These are phyloP conservation scores for Chloris gayana DNA, from an alignment of 176 grass and related monocot species.

Conservation along the genomic window DNA sequence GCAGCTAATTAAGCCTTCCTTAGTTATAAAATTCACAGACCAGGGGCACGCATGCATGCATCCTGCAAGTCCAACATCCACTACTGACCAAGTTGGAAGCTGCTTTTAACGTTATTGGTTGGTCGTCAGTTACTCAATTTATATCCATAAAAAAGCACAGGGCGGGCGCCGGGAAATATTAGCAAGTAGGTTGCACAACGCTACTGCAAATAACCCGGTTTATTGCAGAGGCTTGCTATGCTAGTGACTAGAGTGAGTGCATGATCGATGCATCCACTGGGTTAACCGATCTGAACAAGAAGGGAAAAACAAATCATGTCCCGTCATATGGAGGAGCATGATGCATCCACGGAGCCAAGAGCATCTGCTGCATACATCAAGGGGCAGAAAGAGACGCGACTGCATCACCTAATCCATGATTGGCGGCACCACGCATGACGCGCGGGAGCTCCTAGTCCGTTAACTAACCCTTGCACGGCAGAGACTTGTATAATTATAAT, in stretches of 20 bases:
- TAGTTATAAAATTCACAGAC: neutral
- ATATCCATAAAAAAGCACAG: no score
- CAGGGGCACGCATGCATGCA: no score
- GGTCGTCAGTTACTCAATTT: no score
- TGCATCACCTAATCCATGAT: constrained; percentile 19
- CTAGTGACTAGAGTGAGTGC: neutral
- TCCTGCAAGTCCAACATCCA: neutral
- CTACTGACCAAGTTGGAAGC: neutral
- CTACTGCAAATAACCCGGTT: no score
- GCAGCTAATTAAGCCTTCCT: neutral
- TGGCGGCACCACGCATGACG: constrained; percentile 11
- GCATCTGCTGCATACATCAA: neutral
- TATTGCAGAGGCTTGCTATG: no score
- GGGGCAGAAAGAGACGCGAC: constrained; percentile 2
- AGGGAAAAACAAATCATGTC: no score
- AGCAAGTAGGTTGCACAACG: no score
- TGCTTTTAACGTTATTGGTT: neutral
- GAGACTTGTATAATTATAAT: no score
- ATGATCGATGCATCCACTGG: neutral
- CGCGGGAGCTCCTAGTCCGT: neutral
- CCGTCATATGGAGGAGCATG: neutral
- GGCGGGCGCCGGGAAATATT: no score
- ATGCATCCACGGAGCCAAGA: neutral
- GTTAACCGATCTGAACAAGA: no score
- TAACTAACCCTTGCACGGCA: neutral